These are phyloP conservation scores for Rhexocercosporidium sp. DNA, from an alignment of 2,329 filamentous ascomycete species.

Conservation along the genomic window DNA sequence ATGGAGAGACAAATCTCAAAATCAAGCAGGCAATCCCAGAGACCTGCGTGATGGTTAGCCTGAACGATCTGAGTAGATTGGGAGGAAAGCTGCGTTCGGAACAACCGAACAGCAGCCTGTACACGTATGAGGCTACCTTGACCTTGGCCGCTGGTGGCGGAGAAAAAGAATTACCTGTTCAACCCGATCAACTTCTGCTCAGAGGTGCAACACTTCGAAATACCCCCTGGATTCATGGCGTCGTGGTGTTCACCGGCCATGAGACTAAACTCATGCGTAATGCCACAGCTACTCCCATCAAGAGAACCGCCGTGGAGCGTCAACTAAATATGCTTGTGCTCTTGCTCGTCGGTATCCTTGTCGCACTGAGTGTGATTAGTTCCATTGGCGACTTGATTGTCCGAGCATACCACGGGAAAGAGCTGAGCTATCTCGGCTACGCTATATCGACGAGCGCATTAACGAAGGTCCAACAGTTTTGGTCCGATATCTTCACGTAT, in stretches of 20 bases:
- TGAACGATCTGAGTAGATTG: conserved; percentile 82
- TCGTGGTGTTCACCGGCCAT: conserved; percentile 96
- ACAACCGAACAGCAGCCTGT: conserved; percentile 97
- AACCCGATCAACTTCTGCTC: conserved; percentile 90
- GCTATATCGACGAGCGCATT: conserved; percentile 59
- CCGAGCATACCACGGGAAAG: conserved; percentile 64
- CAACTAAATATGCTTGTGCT: conserved; percentile 94
- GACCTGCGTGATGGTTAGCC: conserved; percentile 85
- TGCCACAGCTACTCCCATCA: conserved; percentile 95
- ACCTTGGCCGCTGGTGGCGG: conserved; percentile 89
- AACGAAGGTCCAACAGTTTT: conserved; percentile 76
- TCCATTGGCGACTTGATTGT: conserved; percentile 89
- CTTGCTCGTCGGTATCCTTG: conserved; percentile 82
- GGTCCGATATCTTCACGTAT: conserved; percentile 94
- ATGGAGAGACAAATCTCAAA: conserved; percentile 97
- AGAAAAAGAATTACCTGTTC: conserved; percentile 88
- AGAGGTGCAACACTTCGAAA: conserved; percentile 94
- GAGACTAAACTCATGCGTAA: conserved; percentile 99
- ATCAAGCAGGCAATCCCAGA: conserved; percentile 98
- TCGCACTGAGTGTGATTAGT: conserved; percentile 85
- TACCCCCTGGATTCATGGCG: conserved; percentile 94
- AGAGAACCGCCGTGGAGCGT: conserved; percentile 92
- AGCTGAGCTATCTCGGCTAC: conserved; percentile 76
- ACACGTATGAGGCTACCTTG: conserved; percentile 96
- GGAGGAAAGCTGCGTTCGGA: conserved; percentile 90